phyloP scores from a whole-genome alignment of 148 eudicot species.

The Vaccinium vitisidaea region DNA sequence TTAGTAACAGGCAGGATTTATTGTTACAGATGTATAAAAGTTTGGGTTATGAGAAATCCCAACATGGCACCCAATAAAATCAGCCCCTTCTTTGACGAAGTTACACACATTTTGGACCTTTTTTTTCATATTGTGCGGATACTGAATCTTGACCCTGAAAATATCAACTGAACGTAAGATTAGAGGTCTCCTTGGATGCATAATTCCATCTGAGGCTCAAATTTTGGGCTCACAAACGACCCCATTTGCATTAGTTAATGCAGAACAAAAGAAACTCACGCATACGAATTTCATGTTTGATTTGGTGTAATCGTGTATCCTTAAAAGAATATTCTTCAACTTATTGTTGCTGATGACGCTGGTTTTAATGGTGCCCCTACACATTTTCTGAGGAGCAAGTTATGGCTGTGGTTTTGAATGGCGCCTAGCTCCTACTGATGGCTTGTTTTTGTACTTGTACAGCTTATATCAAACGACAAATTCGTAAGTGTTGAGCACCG shows the following conservation, averaged over 20 bases:
- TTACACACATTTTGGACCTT: background rate
- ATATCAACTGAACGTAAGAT: too few species aligned
- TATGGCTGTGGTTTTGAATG: background rate
- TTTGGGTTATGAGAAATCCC: background rate
- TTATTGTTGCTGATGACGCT: background rate
- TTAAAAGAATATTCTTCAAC: background rate
- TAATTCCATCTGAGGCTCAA: too few species aligned
- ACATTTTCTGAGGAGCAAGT: background rate
- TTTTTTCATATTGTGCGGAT: background rate
- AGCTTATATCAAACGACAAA: constrained; percentile 35
- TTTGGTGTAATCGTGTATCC: background rate
- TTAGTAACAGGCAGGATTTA: too few species aligned
- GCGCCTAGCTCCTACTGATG: background rate
- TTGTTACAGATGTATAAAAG: background rate
- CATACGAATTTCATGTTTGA: background rate
- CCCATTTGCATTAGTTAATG: background rate
- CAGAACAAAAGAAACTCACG: background rate
- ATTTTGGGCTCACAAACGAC: too few species aligned
- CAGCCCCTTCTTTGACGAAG: background rate
- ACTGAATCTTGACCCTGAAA: too few species aligned
- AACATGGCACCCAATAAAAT: background rate
- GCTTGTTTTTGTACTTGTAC: background rate
- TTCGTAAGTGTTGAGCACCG: constrained; percentile 30
- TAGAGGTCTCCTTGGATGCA: too few species aligned
- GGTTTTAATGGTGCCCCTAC: background rate